Conservation (phyloP, 2,329 filamentous ascomycete genomes). For the Calonectria leucothoes region DNA sequence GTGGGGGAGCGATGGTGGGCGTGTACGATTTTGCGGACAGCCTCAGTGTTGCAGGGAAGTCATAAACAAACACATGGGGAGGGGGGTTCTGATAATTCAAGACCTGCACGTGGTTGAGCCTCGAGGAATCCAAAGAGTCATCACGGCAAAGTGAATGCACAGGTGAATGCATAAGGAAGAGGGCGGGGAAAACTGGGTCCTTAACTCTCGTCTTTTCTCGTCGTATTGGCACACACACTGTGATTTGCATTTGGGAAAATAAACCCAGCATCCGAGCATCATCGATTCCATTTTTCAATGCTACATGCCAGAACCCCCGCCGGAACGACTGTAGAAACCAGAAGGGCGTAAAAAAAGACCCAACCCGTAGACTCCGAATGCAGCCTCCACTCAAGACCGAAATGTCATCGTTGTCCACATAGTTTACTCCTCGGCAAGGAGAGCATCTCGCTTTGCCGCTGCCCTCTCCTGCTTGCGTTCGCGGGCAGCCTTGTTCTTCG, state of each 20-base stretch:
- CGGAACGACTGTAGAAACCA: slow-evolving; percentile 61
- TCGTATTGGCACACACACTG: slow-evolving; percentile 1
- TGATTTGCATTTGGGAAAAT: slow-evolving; percentile 33
- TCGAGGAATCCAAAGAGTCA: no score
- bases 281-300: slow-evolving; percentile 67
- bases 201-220: not conserved
- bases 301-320: slow-evolving; percentile 67
- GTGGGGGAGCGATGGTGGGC: no score
- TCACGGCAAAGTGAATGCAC: not conserved
- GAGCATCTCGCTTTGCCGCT: slow-evolving; percentile 88
- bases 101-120: no score
- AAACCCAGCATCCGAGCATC: slow-evolving; percentile 52
- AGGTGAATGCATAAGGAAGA: not conserved
- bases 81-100: not conserved
- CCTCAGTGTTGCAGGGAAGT: not conserved
- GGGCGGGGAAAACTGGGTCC: not conserved
- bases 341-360: slow-evolving; percentile 62
- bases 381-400: slow-evolving; percentile 65
- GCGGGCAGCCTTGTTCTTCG: slow-evolving; percentile 99
- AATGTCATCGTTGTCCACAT: slow-evolving; percentile 57
- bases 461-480: slow-evolving; percentile 97
- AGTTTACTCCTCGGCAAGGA: slow-evolving; percentile 74
- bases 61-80: not conserved
- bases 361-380: slow-evolving; percentile 71
- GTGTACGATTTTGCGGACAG: not conserved